Evolutionary conservation across 176 grass and related monocot species (phyloP).

Genomic region (Oryza rufipogon): DNA sequence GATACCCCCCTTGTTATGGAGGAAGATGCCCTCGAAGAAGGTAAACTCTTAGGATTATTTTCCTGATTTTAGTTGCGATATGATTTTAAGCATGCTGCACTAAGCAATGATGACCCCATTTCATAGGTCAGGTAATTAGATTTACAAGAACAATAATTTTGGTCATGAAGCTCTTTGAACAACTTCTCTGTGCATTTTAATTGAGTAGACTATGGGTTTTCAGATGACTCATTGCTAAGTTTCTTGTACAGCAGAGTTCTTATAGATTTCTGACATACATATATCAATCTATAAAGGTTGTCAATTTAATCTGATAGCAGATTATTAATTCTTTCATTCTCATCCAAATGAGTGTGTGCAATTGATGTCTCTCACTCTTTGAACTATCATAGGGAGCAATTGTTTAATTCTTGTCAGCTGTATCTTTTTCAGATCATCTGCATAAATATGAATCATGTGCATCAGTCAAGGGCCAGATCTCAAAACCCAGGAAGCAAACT

Average conservation of each 20-base stretch:
- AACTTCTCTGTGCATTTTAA: slow-evolving; percentile 19
- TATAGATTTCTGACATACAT: slow-evolving; percentile 34
- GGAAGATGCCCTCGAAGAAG: slow-evolving; percentile 52
- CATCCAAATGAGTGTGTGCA: slow-evolving; percentile 1
- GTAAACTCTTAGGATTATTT: slow-evolving; percentile 50
- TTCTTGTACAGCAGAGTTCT: slow-evolving; percentile 27
- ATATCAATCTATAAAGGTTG: not conserved
- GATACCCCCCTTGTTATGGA: slow-evolving; percentile 53
- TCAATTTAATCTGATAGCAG: not conserved
- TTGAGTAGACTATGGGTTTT: slow-evolving; percentile 15
- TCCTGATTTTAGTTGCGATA: slow-evolving; percentile 26
- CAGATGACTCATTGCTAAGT: slow-evolving; percentile 4
- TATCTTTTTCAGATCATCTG: slow-evolving; percentile 56
- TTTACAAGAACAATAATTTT: not conserved
- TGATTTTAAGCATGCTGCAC: slow-evolving; percentile 23
- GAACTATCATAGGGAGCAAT: slow-evolving; percentile 25
- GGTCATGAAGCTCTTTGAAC: not conserved
- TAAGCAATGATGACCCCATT: slow-evolving; percentile 12
- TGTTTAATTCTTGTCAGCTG: slow-evolving; percentile 31
- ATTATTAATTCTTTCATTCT: slow-evolving; percentile 38
- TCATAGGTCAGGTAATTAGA: slow-evolving; percentile 33
- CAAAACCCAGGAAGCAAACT: slow-evolving; percentile 43
- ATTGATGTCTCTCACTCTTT: slow-evolving; percentile 27
- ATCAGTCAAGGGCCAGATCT: slow-evolving; percentile 45
- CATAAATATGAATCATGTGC: slow-evolving; percentile 46